Evolutionary conservation across 78 protist genomes (phyloP), one percentile per base, ranked within the genome.

Genomic region (Chrysochromulina tobinii): DNA sequence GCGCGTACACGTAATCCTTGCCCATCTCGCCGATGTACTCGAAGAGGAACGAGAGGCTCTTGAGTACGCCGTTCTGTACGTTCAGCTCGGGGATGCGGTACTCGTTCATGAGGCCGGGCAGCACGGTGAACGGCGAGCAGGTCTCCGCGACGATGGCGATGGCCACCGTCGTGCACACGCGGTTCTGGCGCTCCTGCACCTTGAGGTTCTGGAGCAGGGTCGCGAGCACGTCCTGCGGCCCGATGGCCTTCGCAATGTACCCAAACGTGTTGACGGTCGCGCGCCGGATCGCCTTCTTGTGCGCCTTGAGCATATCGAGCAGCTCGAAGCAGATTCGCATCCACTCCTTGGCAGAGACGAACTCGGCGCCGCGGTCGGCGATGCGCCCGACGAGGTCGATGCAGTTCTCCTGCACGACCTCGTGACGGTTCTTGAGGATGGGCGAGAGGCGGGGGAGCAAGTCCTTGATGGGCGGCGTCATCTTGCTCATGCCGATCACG

Each of bases 101-200:
- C 95, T 99, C 99, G 96, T 98, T 98, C 97, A 99, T 94, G 21
- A 99, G 96, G 23, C 95, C 98, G 17, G 99, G 99, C 27, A 99
- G 83, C 12, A 98, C 99, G 0, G 99, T 97, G 93, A 96, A 99
- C 0, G 99, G 99, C 2, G 96, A 92, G 94, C 99, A 99, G 1
- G 97, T 96, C 94, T 98, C 99, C 0, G 99, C 99, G 7, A 99
- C 99, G 93, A 99, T 97, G 77, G 99, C 99, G 57, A 99, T 98
- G 77, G 99, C 99, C 23, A 99, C 97, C 2, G 99, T 98, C 48
- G 99, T 98, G 97, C 99, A 98, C 85, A 99, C 99, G 18, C 99
- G 95, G 61, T 96, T 94, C 90, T 96, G 98, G 11, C 99, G 94
- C 77, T 99, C 99, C 73, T 98, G 99, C 66, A 98, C 99, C 92